phyloP scores from a whole-genome alignment of 352 stramenopile species.

The Saprolegnia parasitica region DNA sequence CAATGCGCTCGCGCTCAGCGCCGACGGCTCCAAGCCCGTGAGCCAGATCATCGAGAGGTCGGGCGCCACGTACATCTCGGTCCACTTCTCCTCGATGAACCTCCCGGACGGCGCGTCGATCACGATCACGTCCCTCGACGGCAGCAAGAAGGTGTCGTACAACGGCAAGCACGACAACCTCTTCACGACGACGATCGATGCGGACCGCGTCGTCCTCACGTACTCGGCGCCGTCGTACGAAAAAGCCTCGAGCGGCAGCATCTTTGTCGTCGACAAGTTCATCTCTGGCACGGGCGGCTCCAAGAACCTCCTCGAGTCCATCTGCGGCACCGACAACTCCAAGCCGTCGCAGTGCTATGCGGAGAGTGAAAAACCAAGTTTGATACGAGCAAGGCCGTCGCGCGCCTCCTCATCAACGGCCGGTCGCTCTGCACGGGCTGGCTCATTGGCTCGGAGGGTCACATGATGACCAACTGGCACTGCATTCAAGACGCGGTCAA shows the following conservation, averaged over 20 bases:
- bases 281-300: neutral
- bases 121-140: neutral
- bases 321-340: conserved; percentile 57
- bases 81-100: conserved; percentile 18
- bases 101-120: conserved; percentile 13
- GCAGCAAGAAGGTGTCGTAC: neutral
- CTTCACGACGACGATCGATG: conserved; percentile 4
- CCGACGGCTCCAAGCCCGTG: neutral
- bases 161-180: neutral
- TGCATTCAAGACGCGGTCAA: conserved; percentile 34
- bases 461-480: conserved; percentile 47
- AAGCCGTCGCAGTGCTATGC: conserved; percentile 57
- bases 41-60: conserved; percentile 21
- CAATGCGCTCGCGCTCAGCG: neutral
- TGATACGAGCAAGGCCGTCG: conserved; percentile 33
- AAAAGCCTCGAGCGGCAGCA: neutral
- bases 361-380: conserved; percentile 30
- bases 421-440: conserved; percentile 43
- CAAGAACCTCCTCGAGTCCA: conserved; percentile 4
- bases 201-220: conserved; percentile 1
- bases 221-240: conserved; percentile 1
- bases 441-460: conserved; percentile 40
- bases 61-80: conserved; percentile 4
- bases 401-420: conserved; percentile 37
- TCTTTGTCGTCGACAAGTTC: conserved; percentile 16